Percentiles rank a stretch among this genome's conserved stretches.
phyloP scores from a whole-genome alignment of 495 filamentous ascomycete genomes.

The Aspergillus cavernicola region DNA sequence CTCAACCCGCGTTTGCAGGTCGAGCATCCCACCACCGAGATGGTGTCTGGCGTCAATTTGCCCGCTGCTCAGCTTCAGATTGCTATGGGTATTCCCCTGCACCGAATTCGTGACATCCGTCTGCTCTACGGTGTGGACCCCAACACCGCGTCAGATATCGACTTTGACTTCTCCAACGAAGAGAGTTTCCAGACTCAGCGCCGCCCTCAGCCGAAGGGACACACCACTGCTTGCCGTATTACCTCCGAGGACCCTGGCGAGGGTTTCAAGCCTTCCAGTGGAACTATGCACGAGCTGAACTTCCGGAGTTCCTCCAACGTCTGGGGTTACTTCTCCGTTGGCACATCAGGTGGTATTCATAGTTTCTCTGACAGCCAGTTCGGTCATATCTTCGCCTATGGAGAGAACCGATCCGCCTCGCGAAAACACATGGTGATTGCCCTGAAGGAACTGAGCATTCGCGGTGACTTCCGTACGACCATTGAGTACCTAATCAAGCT shows the following conservation, averaged over 20 bases:
- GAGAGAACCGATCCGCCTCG: constrained; percentile 91
- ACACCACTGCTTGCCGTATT: constrained; percentile 98
- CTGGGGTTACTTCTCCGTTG: constrained; percentile 99
- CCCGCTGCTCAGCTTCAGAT: constrained; percentile 97
- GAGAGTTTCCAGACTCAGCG: constrained; percentile 82
- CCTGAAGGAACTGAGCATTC: constrained; percentile 97
- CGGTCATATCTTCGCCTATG: constrained; percentile 98
- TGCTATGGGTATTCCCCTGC: constrained; percentile 96
- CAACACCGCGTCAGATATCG: constrained; percentile 77
- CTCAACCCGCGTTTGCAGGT: constrained; percentile 98
- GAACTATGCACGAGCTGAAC: constrained; percentile 98
- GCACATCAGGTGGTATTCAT: constrained; percentile 94
- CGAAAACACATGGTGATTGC: constrained; percentile 99
- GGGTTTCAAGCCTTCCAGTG: constrained; percentile 98
- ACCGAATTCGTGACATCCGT: constrained; percentile 93
- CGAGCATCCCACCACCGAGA: constrained; percentile 98
- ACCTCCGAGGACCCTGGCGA: constrained; percentile 98
- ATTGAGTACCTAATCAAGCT: constrained; percentile 99
- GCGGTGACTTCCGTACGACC: constrained; percentile 97
- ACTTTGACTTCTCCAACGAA: constrained; percentile 91
- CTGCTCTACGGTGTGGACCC: constrained; percentile 96
- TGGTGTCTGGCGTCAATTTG: constrained; percentile 97
- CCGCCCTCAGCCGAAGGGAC: constrained; percentile 86
- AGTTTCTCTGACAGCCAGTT: constrained; percentile 99
- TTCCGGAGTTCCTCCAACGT: constrained; percentile 98